Evolutionary conservation across 345 rosid genomes (phyloP).

Genomic region (Aquilaria sinensis): DNA sequence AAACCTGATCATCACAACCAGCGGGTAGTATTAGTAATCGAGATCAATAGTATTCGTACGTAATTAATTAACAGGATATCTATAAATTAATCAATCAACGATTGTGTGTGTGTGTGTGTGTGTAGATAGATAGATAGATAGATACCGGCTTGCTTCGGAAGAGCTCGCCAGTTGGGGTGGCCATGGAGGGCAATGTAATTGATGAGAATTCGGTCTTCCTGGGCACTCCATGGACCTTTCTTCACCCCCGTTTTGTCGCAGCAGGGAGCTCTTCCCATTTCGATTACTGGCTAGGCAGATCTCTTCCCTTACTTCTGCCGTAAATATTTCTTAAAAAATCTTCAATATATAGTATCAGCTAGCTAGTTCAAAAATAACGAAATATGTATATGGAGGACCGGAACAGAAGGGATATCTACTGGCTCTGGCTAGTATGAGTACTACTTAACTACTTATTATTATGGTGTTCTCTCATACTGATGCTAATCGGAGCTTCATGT

Average conservation of each 20-base stretch:
- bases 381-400: too few relatives aligned
- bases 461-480: too few relatives aligned
- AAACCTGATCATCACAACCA: slow-evolving; percentile 31
- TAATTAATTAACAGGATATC: too few relatives aligned
- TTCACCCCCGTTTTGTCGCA: slow-evolving; percentile 74
- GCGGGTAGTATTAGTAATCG: not conserved
- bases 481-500: too few relatives aligned
- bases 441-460: too few relatives aligned
- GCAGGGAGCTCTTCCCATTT: slow-evolving; percentile 80
- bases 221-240: slow-evolving; percentile 77
- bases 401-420: too few relatives aligned
- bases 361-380: too few relatives aligned
- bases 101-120: not conserved
- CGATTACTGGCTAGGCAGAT: not conserved
- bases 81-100: not conserved
- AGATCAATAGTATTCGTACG: not conserved
- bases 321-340: too few relatives aligned
- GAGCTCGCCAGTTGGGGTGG: slow-evolving; percentile 74
- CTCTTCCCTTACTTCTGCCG: too few relatives aligned
- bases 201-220: slow-evolving; percentile 53
- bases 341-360: too few relatives aligned
- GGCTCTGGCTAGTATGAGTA: too few relatives aligned
- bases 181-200: slow-evolving; percentile 48
- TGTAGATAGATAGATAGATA: not conserved
- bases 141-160: slow-evolving; percentile 68